A percentile compares a stretch with the other conserved stretches of the same genome.
Evolutionary conservation across 2,329 filamentous ascomycete genomes (phyloP).

Genomic region (Sphaerostilbella broomeana): DNA sequence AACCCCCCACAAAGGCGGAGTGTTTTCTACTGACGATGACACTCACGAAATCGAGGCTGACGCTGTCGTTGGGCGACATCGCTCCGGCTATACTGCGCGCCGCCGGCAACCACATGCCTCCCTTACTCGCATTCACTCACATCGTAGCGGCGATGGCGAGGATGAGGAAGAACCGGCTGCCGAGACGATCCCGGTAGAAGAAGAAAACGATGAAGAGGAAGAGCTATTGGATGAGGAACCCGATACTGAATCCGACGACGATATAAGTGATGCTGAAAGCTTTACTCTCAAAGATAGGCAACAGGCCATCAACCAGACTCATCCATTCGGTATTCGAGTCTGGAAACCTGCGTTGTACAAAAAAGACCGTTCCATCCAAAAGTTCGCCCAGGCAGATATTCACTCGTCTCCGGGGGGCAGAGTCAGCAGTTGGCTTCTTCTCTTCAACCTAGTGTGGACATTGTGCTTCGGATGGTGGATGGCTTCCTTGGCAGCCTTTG

Average conservation of each 20-base stretch:
- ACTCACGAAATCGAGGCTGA: slow-evolving; percentile 72
- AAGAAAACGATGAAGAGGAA: slow-evolving; percentile 35
- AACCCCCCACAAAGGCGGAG: slow-evolving; percentile 70
- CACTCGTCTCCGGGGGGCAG: slow-evolving; percentile 87
- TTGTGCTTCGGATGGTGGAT: slow-evolving; percentile 96
- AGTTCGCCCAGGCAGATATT: slow-evolving; percentile 92
- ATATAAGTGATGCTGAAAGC: slow-evolving; percentile 87
- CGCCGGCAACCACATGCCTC: slow-evolving; percentile 29
- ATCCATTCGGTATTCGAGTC: slow-evolving; percentile 96
- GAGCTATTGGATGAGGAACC: slow-evolving; percentile 39
- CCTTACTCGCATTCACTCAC: slow-evolving; percentile 39
- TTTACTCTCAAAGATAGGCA: slow-evolving; percentile 97
- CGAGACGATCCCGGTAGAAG: slow-evolving; percentile 17
- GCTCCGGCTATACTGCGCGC: slow-evolving; percentile 30
- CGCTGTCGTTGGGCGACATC: slow-evolving; percentile 42
- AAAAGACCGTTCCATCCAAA: slow-evolving; percentile 92
- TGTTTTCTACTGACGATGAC: slow-evolving; percentile 90
- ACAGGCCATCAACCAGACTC: slow-evolving; percentile 96
- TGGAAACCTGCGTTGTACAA: slow-evolving; percentile 99
- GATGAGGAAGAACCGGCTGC: slow-evolving; percentile 16
- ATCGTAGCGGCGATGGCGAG: slow-evolving; percentile 18
- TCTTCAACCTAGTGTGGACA: slow-evolving; percentile 90
- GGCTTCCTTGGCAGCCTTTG: slow-evolving; percentile 65
- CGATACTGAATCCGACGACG: slow-evolving; percentile 60
- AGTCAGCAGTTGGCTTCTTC: slow-evolving; percentile 74